Evolutionary conservation across 2,329 filamentous ascomycete genomes (phyloP), one percentile per base, ranked within the genome.

Genomic region (Phaeophleospora eucalypticola): DNA sequence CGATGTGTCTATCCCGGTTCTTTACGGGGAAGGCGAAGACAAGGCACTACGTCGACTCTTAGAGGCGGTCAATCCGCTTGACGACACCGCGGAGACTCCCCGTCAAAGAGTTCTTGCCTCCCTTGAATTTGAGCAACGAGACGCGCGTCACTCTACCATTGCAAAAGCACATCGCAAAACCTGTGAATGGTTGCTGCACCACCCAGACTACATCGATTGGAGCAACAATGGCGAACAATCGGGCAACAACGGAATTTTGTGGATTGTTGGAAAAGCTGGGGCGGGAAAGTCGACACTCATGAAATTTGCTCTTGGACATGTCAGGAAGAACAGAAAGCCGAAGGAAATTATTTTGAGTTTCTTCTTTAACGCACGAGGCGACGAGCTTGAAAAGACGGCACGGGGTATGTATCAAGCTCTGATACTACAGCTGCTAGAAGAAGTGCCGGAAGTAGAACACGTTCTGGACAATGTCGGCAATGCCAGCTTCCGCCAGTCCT

Each of bases 381-480:
- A 63, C 0, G 24, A 59, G 3, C 56, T 75, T 7, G 74, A 81
- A 37, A 76, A 65, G 43, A 70, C 75, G 0, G 64, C 67, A 0
- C 19, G 61, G 0, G 78, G 79, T 0, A 68, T 81, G 59, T 79
- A 78, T 51, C 67, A 76, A 2, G 75, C 75, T 0, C 44, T 81
- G 0, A 45, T 81, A 0, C 50, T 64, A 1, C 75, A 81, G 33
- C 57, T 81, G 0, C 58, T 81, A 0, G 18, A 63, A 0, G 52
- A 59, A 0, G 46, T 61, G 0, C 60, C 66, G 0, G 59, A 69
- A 0, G 57, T 76, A 0, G 65, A 69, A 42, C 14, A 48, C 0
- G 52, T 68, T 0, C 32, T 75, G 0, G 36, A 37, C 12, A 17
- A 19, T 6, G 18, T 19, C 7, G 17, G 17, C 12, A 14, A 35